phyloP scores from a whole-genome alignment of 2,329 filamentous ascomycete genomes.

The Reticulascus tulasneorum region DNA sequence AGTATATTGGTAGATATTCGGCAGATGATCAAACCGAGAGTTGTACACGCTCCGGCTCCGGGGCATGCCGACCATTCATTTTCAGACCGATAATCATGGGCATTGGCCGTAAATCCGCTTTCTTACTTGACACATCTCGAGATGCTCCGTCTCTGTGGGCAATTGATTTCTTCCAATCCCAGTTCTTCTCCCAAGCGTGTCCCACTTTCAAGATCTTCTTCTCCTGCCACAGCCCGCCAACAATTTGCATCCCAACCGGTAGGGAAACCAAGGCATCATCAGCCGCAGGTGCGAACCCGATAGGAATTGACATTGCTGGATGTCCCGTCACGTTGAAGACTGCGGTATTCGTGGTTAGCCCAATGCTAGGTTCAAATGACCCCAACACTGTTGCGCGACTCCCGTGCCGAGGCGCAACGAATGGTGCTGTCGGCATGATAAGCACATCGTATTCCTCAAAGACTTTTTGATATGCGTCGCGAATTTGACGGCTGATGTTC shows the following conservation, averaged over 20 bases:
- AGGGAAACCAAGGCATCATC: constrained; percentile 34
- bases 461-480: constrained; percentile 39
- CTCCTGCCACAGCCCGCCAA: constrained; percentile 50
- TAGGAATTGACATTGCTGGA: constrained; percentile 48
- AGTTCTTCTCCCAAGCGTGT: constrained; percentile 38
- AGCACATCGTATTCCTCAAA: constrained; percentile 39
- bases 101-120: too few relatives aligned
- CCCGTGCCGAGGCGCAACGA: constrained; percentile 40
- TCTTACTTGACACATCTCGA: too few relatives aligned
- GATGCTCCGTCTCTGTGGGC: too few relatives aligned
- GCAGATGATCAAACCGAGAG: too few relatives aligned
- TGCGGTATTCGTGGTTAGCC: constrained; percentile 52
- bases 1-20: too few relatives aligned
- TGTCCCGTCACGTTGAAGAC: constrained; percentile 55
- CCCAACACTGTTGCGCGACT: constrained; percentile 32
- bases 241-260: constrained; percentile 52
- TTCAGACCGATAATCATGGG: too few relatives aligned
- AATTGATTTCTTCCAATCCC: constrained; percentile 40
- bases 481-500: constrained; percentile 42
- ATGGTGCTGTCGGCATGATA: constrained; percentile 45
- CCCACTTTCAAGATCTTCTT: constrained; percentile 34
- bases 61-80: too few relatives aligned
- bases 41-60: too few relatives aligned
- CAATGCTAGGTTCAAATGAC: constrained; percentile 47
- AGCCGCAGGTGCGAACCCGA: constrained; percentile 38